Percentiles rank a stretch among this genome's conserved stretches.
Evolutionary conservation across 257 asterid genomes (phyloP).

Genomic region (Nicotiana noctiflora): DNA sequence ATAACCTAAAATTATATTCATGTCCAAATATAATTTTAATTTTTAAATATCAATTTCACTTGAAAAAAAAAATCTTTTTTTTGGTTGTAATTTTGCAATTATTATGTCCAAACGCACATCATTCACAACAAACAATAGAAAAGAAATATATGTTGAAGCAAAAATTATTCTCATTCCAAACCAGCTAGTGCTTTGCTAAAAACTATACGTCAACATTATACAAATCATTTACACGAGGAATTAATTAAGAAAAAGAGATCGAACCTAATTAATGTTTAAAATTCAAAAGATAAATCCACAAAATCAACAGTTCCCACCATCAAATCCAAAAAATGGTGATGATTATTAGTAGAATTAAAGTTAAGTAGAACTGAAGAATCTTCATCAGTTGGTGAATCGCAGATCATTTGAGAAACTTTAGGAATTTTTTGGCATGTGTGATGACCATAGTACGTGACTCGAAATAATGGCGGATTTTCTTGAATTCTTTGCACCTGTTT

Average conservation of each 20-base stretch:
- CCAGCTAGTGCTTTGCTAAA: too few relatives aligned
- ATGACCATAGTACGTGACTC: constrained; percentile 46
- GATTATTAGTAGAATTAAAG: constrained; percentile 22
- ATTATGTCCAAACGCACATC: too few relatives aligned
- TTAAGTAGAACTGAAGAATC: constrained; percentile 37
- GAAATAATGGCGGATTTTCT: constrained; percentile 40
- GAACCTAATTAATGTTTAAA: background rate
- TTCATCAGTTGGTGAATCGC: constrained; percentile 10
- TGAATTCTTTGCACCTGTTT: constrained; percentile 54
- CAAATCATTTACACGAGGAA: background rate
- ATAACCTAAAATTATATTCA: too few relatives aligned
- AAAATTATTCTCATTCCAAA: background rate
- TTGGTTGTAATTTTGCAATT: too few relatives aligned
- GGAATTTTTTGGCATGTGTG: constrained; percentile 42
- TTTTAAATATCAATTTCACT: too few relatives aligned
- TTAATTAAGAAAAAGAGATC: background rate
- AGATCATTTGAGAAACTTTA: constrained; percentile 14
- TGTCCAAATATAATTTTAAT: too few relatives aligned
- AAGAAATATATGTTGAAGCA: background rate
- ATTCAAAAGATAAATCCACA: background rate
- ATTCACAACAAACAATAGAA: background rate
- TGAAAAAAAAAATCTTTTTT: too few relatives aligned
- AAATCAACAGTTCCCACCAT: background rate
- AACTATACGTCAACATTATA: background rate
- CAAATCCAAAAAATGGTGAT: background rate